Evolutionary conservation across 1,139 yeast species (phyloP).

Genomic region (Ogataea hybrid): DNA sequence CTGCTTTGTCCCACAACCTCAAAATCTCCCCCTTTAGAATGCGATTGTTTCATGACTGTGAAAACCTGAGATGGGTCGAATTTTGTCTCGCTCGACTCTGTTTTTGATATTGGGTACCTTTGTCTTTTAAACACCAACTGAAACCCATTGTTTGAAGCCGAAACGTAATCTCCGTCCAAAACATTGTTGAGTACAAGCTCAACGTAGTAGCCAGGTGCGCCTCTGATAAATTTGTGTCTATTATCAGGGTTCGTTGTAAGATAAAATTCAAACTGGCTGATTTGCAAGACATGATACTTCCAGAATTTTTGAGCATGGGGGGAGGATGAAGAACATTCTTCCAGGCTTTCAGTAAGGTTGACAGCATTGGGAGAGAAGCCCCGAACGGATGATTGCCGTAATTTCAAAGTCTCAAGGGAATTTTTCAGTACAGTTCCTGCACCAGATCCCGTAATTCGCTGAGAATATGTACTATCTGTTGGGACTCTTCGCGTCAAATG

Average conservation of each 20-base stretch:
- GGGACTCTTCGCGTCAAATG: constrained; percentile 2
- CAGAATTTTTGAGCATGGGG: constrained; percentile 38
- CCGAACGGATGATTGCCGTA: neutral
- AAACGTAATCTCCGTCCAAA: constrained; percentile 21
- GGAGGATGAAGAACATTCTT: constrained; percentile 1
- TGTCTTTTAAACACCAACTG: constrained; percentile 38
- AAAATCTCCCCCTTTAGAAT: constrained; percentile 21
- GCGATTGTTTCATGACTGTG: constrained; percentile 23
- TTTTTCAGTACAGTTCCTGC: constrained; percentile 2
- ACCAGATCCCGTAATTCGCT: neutral
- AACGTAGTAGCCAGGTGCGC: constrained; percentile 57
- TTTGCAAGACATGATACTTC: constrained; percentile 57
- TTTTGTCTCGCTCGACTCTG: constrained; percentile 9
- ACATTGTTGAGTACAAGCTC: constrained; percentile 37
- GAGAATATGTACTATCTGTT: constrained; percentile 3
- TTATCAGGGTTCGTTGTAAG: constrained; percentile 59
- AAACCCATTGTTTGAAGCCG: constrained; percentile 25
- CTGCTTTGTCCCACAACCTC: constrained; percentile 10
- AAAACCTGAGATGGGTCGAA: constrained; percentile 17
- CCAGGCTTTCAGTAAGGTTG: constrained; percentile 1
- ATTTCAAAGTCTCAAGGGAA: constrained; percentile 3
- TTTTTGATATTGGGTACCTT: constrained; percentile 25
- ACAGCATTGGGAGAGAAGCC: neutral
- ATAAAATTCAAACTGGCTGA: constrained; percentile 48
- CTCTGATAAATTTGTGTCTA: constrained; percentile 52